A percentile compares a stretch with the other conserved stretches of the same genome.
These are phyloP conservation scores for Neurospora pannonica DNA, from an alignment of 495 filamentous ascomycete species.

Conservation along the genomic window DNA sequence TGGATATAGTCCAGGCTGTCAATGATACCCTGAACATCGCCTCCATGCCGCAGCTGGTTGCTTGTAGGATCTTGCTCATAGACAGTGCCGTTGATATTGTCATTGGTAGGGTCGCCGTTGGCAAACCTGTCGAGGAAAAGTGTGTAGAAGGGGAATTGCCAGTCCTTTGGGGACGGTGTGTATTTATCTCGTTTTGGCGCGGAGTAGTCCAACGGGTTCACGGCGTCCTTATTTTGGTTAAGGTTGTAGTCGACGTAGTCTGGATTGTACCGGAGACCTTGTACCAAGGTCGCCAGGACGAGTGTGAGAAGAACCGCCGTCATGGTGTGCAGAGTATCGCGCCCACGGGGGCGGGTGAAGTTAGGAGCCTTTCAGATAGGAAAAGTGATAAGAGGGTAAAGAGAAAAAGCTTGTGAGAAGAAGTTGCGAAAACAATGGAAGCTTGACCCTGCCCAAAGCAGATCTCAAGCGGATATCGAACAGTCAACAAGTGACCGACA, in stretches of 20 bases:
- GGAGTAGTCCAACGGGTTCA: slow-evolving; percentile 50
- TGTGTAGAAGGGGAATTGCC: slow-evolving; percentile 63
- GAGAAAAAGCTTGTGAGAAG: background rate
- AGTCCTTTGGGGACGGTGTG: slow-evolving; percentile 53
- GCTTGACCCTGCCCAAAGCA: background rate
- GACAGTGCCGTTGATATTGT: slow-evolving; percentile 58
- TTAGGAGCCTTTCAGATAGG: background rate
- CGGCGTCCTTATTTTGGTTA: slow-evolving; percentile 52
- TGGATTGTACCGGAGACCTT: slow-evolving; percentile 46
- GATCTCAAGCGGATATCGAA: slow-evolving; percentile 8
- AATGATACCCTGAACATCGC: slow-evolving; percentile 54
- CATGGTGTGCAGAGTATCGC: slow-evolving; percentile 8
- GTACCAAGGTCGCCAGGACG: slow-evolving; percentile 3
- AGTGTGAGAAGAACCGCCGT: slow-evolving; percentile 4
- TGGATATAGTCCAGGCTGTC: slow-evolving; percentile 65
- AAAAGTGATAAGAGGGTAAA: background rate
- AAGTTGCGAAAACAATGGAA: background rate
- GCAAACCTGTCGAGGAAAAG: slow-evolving; percentile 59
- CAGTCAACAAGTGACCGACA: slow-evolving; percentile 1
- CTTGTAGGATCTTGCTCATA: slow-evolving; percentile 60
- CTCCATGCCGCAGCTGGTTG: slow-evolving; percentile 62
- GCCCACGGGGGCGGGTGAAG: slow-evolving; percentile 8
- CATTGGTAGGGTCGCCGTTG: slow-evolving; percentile 62
- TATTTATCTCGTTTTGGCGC: slow-evolving; percentile 50
- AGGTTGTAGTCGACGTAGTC: slow-evolving; percentile 47